These are phyloP conservation scores for Boletus reticulatus DNA, from an alignment of 768 basidiomycete species.

Conservation along the genomic window DNA sequence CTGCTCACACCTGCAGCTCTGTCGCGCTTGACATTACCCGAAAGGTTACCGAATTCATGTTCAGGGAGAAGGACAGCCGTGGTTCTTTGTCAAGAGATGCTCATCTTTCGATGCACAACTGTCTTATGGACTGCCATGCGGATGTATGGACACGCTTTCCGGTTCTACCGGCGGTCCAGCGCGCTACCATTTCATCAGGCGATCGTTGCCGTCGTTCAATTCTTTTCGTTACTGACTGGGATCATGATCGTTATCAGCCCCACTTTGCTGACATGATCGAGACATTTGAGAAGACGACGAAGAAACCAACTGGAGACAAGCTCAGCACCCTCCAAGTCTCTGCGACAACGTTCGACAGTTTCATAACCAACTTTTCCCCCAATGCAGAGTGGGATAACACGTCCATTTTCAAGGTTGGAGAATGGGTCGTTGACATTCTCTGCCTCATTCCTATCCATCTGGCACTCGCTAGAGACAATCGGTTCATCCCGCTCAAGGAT, in stretches of 20 bases:
- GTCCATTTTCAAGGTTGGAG: slow-evolving; percentile 46
- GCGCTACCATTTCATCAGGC: slow-evolving; percentile 38
- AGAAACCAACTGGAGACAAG: slow-evolving; percentile 49
- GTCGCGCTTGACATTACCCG: slow-evolving; percentile 51
- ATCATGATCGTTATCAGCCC: slow-evolving; percentile 33
- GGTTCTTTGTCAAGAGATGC: slow-evolving; percentile 16
- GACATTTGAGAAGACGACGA: slow-evolving; percentile 46
- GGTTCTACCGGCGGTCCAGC: slow-evolving; percentile 49
- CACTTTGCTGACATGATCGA: slow-evolving; percentile 47
- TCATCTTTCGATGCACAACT: slow-evolving; percentile 40
- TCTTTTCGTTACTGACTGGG: slow-evolving; percentile 41
- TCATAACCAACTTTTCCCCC: slow-evolving; percentile 13
- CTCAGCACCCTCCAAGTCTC: slow-evolving; percentile 38
- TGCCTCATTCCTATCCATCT: slow-evolving; percentile 67
- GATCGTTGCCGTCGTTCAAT: slow-evolving; percentile 35
- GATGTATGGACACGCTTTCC: slow-evolving; percentile 63
- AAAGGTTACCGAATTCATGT: slow-evolving; percentile 57
- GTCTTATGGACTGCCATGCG: slow-evolving; percentile 50
- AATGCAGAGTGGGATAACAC: slow-evolving; percentile 19
- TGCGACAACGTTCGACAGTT: slow-evolving; percentile 25
- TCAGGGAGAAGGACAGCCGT: slow-evolving; percentile 41
- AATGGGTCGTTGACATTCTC: slow-evolving; percentile 60
- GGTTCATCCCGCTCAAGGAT: slow-evolving; percentile 60
- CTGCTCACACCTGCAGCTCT: slow-evolving; percentile 37
- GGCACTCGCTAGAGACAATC: slow-evolving; percentile 57